phyloP scores from a whole-genome alignment of 176 grass and related monocot species.

The Dendrocalamus sinicus region DNA sequence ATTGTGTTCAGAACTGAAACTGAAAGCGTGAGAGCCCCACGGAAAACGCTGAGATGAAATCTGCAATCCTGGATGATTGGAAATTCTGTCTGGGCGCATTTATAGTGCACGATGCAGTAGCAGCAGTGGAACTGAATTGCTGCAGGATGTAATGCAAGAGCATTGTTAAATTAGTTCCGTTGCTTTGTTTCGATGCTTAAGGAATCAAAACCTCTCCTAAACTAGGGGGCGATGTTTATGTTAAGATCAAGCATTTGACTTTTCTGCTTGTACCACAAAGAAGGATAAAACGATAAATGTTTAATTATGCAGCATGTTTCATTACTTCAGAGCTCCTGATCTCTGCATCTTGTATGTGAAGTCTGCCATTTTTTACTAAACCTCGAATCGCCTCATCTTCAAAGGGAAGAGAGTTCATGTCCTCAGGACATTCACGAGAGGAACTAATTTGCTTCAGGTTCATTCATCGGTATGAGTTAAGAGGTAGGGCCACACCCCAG shows the following conservation, averaged over 20 bases:
- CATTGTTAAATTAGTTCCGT: slow-evolving; percentile 24
- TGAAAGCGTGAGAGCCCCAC: slow-evolving; percentile 33
- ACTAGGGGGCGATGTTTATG: slow-evolving; percentile 7
- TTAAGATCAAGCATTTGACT: background rate
- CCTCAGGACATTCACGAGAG: too few relatives aligned
- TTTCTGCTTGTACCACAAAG: background rate
- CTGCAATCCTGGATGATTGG: slow-evolving; percentile 32
- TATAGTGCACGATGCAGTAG: slow-evolving; percentile 40
- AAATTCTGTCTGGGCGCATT: slow-evolving; percentile 52
- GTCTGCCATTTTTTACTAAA: background rate
- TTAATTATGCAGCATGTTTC: background rate
- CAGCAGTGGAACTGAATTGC: slow-evolving; percentile 16
- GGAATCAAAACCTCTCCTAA: slow-evolving; percentile 15
- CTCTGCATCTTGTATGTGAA: background rate
- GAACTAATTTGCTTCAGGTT: too few relatives aligned
- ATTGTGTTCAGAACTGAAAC: slow-evolving; percentile 48
- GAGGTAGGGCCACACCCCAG: too few relatives aligned
- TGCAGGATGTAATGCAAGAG: slow-evolving; percentile 21
- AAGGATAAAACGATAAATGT: background rate
- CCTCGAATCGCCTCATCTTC: background rate
- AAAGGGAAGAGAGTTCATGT: too few relatives aligned
- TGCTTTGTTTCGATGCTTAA: slow-evolving; percentile 36
- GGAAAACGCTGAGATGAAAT: slow-evolving; percentile 16
- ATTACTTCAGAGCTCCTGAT: background rate
- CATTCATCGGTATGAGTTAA: too few relatives aligned